Evolutionary conservation across 2,329 filamentous ascomycete species (phyloP), one percentile per base, ranked within the genome.

Genomic region (Colletotrichum paranaense): DNA sequence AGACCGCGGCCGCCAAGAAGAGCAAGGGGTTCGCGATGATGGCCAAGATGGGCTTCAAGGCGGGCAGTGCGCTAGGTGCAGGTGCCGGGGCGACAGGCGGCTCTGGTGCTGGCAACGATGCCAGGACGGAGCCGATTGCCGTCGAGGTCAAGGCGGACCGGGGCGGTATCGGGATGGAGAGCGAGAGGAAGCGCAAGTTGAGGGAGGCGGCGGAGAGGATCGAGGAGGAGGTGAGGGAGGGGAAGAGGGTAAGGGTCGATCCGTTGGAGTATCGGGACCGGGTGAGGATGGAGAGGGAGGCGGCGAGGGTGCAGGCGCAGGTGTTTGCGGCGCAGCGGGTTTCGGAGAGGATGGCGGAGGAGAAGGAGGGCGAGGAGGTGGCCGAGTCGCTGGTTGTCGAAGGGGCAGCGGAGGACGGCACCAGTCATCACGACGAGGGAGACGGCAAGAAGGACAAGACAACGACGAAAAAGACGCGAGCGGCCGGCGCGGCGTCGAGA

Each of bases 21-120:
- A 97, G 92, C 84, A 98, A 98, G 80, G 97, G 96, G 1, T 91
- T 97, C 74, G 91, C 94, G 76, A 98, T 99, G 95, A 98, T 99
- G 95, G 93, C 94, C 26, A 96, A 94, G 82, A 94, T 99, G 88
- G 97, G 97, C 1, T 99, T 97, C 85, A 92, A 91, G 19, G 42
- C 42, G 71, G 95, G 95, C 28, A 91, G 90, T 46, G 88, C 91
- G 0, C 86, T 98, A 3, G 97, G 97, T 1, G 91, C 89, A 76
- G 19, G 14, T 42, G 38, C 89, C 76, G 19, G 8, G 42, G 8
- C 19, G 19, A 19, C 42, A 5, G 19, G 19, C 8, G 42, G 42
- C 19, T 84, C 84, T 9, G 82, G 84, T 26, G 74, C 89, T 77
- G 85, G 87, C n/a, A 84, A 84, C 9, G 83, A 84, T 30, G 81